These are phyloP conservation scores for Tephrocybe sp. DNA, from an alignment of 768 basidiomycete genomes.

Conservation along the genomic window DNA sequence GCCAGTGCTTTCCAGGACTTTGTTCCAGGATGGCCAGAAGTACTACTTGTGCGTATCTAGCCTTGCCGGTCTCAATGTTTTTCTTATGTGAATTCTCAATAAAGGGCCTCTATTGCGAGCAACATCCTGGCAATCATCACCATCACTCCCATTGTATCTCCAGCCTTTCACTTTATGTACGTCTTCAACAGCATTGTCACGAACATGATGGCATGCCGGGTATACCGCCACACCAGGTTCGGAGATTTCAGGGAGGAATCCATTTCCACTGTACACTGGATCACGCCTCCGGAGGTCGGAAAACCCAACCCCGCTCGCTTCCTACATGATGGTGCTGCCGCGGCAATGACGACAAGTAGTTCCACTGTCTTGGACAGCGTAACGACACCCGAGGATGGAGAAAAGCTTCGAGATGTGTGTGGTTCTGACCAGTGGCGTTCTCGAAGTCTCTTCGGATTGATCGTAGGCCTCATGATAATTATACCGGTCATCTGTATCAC, in stretches of 20 bases:
- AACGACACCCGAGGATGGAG: not conserved
- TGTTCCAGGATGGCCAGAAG: constrained; percentile 36
- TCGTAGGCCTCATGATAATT: not conserved
- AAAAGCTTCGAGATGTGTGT: not conserved
- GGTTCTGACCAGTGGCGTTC: not conserved
- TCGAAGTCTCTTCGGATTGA: not conserved
- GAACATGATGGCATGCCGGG: constrained; percentile 20
- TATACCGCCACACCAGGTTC: constrained; percentile 16
- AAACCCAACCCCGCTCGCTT: not conserved
- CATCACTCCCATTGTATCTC: constrained; percentile 6
- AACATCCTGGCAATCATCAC: constrained; percentile 9
- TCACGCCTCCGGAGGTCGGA: not conserved
- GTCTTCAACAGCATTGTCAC: constrained; percentile 9
- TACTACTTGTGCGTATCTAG: constrained; percentile 37
- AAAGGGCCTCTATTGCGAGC: not conserved
- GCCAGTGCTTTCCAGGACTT: constrained; percentile 29
- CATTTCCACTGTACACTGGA: not conserved
- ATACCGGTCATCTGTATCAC: not conserved
- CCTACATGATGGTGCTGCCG: not conserved
- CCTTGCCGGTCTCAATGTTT: constrained; percentile 1
- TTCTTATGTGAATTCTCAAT: not conserved
- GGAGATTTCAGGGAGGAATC: not conserved
- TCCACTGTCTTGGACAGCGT: not conserved
- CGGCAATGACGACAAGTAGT: not conserved
- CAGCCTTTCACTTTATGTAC: constrained; percentile 4